These are phyloP conservation scores for Cryphonectria naterciae DNA, from an alignment of 2,329 filamentous ascomycete genomes.

Conservation along the genomic window DNA sequence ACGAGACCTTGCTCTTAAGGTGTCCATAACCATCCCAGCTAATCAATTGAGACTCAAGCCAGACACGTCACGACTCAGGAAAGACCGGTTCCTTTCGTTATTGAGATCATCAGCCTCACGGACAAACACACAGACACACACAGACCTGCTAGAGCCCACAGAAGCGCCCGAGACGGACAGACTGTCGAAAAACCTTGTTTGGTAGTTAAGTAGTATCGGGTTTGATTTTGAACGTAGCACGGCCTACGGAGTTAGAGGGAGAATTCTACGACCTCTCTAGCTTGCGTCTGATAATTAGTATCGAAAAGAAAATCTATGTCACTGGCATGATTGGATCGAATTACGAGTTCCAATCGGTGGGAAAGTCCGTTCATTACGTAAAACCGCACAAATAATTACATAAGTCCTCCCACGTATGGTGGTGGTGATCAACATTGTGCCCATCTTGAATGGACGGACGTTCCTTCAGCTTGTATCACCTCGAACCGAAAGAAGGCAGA, in stretches of 20 bases:
- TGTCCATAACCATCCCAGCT: not conserved
- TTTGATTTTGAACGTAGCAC: not conserved
- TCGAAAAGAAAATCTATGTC: not conserved
- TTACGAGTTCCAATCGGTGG: not conserved
- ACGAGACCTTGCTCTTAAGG: not conserved
- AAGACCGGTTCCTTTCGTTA: not conserved
- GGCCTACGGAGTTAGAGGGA: not conserved
- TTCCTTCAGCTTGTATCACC: not conserved
- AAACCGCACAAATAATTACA: not conserved
- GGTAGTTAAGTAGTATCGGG: no score
- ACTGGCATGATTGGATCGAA: not conserved
- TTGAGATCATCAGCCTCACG: not conserved
- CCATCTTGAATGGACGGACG: not conserved
- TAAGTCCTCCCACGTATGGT: not conserved
- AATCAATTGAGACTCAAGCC: not conserved
- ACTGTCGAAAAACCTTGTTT: not conserved
- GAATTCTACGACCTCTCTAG: not conserved
- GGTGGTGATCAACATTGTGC: not conserved
- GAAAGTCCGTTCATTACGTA: not conserved
- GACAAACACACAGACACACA: not conserved
- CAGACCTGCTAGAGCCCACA: not conserved
- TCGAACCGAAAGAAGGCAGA: not conserved
- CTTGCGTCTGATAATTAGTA: not conserved
- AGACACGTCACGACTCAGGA: not conserved
- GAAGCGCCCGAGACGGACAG: not conserved